Percentiles rank a stretch among this genome's conserved stretches.
Evolutionary conservation across 202 grass and related monocot species (phyloP).

Genomic region (Thinopyrum obtusiflorum): DNA sequence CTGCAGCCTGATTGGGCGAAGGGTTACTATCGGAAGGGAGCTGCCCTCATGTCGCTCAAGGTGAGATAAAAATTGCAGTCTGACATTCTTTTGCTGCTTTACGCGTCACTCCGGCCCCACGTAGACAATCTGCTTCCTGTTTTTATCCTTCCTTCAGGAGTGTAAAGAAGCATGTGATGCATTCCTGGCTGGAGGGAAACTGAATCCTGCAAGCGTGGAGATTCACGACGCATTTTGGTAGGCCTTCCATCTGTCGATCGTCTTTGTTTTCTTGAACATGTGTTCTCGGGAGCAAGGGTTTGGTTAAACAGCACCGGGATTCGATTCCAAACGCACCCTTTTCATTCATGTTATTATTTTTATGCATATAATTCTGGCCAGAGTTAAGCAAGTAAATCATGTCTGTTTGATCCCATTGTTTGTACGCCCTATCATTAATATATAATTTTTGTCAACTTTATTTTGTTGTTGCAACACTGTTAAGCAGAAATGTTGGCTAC

Average conservation of each 20-base stretch:
- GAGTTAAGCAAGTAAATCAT: background rate
- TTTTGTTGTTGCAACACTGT: background rate
- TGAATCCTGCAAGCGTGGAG: background rate
- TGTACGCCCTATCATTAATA: background rate
- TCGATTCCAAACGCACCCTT: background rate
- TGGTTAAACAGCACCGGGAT: background rate
- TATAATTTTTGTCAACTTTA: background rate
- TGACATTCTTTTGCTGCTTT: background rate
- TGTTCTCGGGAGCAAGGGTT: background rate
- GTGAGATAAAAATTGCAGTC: background rate
- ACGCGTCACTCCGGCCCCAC: background rate
- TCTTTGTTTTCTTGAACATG: background rate
- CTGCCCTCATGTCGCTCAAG: constrained; percentile 25
- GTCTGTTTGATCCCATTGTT: background rate
- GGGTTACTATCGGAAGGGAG: constrained; percentile 36
- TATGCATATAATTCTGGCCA: background rate
- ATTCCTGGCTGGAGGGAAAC: constrained; percentile 14
- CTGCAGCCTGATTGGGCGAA: constrained; percentile 22
- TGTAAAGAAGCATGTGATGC: constrained; percentile 3
- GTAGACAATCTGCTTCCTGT: too few relatives aligned
- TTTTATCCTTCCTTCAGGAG: background rate
- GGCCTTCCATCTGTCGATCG: background rate
- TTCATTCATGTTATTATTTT: background rate
- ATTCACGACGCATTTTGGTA: background rate
- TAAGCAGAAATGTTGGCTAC: background rate